Evolutionary conservation across 2,329 filamentous ascomycete genomes (phyloP).

Genomic region (Apiospora aurea): DNA sequence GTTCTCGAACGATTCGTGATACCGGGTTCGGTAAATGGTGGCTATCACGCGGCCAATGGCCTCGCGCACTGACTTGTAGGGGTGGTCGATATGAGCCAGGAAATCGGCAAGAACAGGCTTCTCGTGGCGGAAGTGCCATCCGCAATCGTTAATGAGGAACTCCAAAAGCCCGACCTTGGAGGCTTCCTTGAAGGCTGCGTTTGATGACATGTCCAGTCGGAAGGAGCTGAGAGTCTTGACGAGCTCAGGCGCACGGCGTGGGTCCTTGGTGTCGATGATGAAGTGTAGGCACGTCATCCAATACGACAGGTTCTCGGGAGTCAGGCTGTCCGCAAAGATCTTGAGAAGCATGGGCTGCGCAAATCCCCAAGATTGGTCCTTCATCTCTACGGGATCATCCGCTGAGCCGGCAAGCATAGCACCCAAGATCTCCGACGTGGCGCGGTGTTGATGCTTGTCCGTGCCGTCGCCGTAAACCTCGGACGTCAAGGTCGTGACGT

Average conservation of each 20-base stretch:
- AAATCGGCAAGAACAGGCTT: constrained; percentile 90
- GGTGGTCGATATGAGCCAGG: constrained; percentile 89
- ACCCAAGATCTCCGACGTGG: constrained; percentile 91
- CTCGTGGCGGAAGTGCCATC: constrained; percentile 95
- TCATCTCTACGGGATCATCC: constrained; percentile 77
- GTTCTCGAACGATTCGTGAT: constrained; percentile 91
- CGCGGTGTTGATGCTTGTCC: constrained; percentile 97
- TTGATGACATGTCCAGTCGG: constrained; percentile 90
- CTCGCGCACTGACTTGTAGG: constrained; percentile 96
- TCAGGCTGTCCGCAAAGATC: constrained; percentile 90
- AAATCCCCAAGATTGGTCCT: constrained; percentile 84
- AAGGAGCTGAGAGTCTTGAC: constrained; percentile 84
- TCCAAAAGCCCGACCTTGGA: constrained; percentile 93
- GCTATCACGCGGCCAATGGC: constrained; percentile 90
- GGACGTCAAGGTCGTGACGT: constrained; percentile 81
- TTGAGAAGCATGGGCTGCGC: constrained; percentile 86
- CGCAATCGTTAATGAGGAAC: constrained; percentile 83
- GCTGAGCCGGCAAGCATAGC: constrained; percentile 82
- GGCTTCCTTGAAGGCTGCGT: constrained; percentile 98
- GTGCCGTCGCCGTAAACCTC: constrained; percentile 89
- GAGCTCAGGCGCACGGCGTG: constrained; percentile 84
- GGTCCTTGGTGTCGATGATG: constrained; percentile 87
- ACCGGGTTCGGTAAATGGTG: constrained; percentile 87
- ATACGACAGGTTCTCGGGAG: constrained; percentile 91
- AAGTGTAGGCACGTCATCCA: constrained; percentile 96